Evolutionary conservation across 371 early-diverging fungal species (phyloP).

Genomic region (Rhizopus delemar): DNA sequence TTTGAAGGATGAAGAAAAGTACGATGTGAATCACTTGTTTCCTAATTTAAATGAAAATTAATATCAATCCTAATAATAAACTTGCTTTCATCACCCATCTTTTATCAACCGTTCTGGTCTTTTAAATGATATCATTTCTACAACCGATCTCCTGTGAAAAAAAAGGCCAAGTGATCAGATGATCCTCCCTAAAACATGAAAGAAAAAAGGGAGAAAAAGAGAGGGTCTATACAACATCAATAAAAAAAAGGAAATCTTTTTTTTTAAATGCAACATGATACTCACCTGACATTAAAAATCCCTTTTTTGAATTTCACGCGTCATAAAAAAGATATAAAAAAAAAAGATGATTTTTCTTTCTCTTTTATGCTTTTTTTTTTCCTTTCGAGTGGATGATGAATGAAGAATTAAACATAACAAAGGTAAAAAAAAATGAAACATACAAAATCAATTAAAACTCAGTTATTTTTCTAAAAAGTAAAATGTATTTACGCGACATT

Average conservation of each 20-base stretch:
- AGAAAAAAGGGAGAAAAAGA: no score
- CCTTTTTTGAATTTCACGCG: constrained; percentile 83
- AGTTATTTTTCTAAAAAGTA: no score
- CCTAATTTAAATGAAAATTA: no score
- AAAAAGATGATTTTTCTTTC: constrained; percentile 24
- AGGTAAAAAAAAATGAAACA: neutral
- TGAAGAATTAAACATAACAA: neutral
- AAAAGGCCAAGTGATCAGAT: no score
- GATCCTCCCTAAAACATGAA: neutral
- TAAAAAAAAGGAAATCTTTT: neutral
- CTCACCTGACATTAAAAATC: constrained; percentile 75
- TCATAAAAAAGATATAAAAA: constrained; percentile 13
- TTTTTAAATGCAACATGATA: neutral
- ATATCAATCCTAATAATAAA: no score
- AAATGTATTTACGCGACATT: neutral
- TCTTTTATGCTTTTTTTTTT: neutral
- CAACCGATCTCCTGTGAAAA: no score
- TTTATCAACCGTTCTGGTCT: no score
- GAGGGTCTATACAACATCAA: no score
- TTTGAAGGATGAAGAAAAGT: no score
- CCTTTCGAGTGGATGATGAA: neutral
- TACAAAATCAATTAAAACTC: constrained; percentile 2
- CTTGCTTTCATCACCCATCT: no score
- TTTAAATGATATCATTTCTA: no score
- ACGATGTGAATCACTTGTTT: no score